phyloP scores from a whole-genome alignment of 768 basidiomycete species.

The Baorangia bicolor region DNA sequence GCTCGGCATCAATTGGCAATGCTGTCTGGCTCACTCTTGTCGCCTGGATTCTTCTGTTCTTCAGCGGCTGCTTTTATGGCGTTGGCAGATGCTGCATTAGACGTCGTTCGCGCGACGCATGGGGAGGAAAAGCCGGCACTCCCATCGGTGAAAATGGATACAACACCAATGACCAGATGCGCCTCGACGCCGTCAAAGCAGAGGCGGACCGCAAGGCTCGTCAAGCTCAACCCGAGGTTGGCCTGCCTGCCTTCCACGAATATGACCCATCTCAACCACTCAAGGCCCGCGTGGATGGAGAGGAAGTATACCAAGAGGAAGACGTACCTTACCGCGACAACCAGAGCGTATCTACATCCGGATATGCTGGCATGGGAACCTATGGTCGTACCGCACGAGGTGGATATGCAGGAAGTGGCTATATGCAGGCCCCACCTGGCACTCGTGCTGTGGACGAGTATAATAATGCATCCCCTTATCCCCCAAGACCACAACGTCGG shows the following conservation, averaged over 20 bases:
- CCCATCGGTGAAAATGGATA: constrained; percentile 35
- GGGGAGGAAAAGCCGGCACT: constrained; percentile 36
- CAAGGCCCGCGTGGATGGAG: constrained; percentile 55
- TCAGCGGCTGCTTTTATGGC: constrained; percentile 86
- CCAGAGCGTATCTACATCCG: constrained; percentile 22
- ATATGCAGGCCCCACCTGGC: constrained; percentile 62
- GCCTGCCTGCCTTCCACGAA: constrained; percentile 76
- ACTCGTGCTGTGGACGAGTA: constrained; percentile 76
- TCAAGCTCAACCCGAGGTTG: constrained; percentile 57
- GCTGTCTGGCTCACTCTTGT: constrained; percentile 91
- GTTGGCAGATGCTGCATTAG: constrained; percentile 84
- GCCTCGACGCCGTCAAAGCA: constrained; percentile 82
- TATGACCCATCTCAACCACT: constrained; percentile 61
- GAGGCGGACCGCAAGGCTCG: constrained; percentile 81
- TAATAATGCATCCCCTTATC: constrained; percentile 49
- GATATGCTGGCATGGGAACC: constrained; percentile 24
- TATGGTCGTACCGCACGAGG: constrained; percentile 34
- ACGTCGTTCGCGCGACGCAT: constrained; percentile 46
- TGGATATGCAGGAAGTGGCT: constrained; percentile 52
- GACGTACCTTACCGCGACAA: constrained; percentile 36
- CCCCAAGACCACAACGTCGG: constrained; percentile 43
- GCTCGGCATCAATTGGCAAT: constrained; percentile 77
- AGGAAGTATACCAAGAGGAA: constrained; percentile 57
- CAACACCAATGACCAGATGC: constrained; percentile 56
- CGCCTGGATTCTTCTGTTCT: constrained; percentile 83